A percentile compares a stretch with the other conserved stretches of the same genome.
phyloP scores from a whole-genome alignment of 768 basidiomycete genomes.

The Glaciozyma martinii region DNA sequence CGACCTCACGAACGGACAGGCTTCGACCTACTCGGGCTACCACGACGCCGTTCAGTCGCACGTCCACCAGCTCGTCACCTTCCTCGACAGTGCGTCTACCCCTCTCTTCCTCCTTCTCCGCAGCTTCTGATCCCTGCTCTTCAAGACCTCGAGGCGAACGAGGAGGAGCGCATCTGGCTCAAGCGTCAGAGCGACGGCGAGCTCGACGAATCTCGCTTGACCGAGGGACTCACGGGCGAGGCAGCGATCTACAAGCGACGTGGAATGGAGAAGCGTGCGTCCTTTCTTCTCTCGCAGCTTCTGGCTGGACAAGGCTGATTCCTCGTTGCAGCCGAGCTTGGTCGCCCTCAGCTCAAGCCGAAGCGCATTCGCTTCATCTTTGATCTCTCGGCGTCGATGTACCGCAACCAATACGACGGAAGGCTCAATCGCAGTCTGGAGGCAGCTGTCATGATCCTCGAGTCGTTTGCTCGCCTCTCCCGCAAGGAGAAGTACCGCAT shows the following conservation, averaged over 20 bases:
- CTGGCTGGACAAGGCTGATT: background rate
- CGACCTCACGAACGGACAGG: slow-evolving; percentile 13
- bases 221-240: slow-evolving; percentile 26
- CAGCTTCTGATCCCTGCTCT: background rate
- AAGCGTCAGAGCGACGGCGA: slow-evolving; percentile 21
- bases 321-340: slow-evolving; percentile 14
- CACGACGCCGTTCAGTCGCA: slow-evolving; percentile 13
- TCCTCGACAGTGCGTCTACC: slow-evolving; percentile 20
- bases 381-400: slow-evolving; percentile 20
- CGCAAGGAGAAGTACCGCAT: slow-evolving; percentile 10
- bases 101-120: background rate
- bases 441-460: slow-evolving; percentile 23
- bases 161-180: slow-evolving; percentile 28
- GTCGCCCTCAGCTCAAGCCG: slow-evolving; percentile 25
- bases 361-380: slow-evolving; percentile 27
- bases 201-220: slow-evolving; percentile 15
- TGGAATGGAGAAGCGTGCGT: slow-evolving; percentile 21
- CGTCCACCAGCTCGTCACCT: slow-evolving; percentile 13
- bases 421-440: slow-evolving; percentile 14
- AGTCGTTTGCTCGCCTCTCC: slow-evolving; percentile 13
- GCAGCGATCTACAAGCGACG: slow-evolving; percentile 21
- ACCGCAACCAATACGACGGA: slow-evolving; percentile 24
- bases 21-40: slow-evolving; percentile 11
- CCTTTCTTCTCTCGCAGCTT: background rate
- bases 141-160: slow-evolving; percentile 24